phyloP scores from a whole-genome alignment of 2,329 filamentous ascomycete species.

The Coleophoma cylindrospora region DNA sequence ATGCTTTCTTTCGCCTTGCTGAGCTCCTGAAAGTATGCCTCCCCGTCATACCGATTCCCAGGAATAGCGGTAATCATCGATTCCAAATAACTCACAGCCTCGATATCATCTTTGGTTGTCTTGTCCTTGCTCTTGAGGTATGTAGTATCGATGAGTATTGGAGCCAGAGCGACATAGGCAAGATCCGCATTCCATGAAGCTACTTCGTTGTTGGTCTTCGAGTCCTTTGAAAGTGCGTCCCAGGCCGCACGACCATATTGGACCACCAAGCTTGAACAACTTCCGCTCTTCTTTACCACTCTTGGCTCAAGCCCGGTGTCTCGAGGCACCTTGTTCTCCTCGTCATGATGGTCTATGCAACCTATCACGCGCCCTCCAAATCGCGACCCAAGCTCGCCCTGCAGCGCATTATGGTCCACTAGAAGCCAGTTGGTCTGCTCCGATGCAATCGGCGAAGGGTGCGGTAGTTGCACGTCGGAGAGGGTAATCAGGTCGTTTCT shows the following conservation, averaged over 20 bases:
- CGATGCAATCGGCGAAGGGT: slow-evolving; percentile 34
- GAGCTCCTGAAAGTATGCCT: slow-evolving; percentile 54
- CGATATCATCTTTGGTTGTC: slow-evolving; percentile 56
- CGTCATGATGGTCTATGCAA: slow-evolving; percentile 75
- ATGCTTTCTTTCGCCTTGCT: slow-evolving; percentile 64
- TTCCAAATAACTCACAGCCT: slow-evolving; percentile 55
- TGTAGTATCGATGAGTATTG: slow-evolving; percentile 69
- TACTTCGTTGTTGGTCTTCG: slow-evolving; percentile 30
- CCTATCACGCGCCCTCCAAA: slow-evolving; percentile 53
- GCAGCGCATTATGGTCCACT: slow-evolving; percentile 75
- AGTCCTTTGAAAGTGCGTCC: slow-evolving; percentile 42
- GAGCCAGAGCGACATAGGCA: slow-evolving; percentile 62
- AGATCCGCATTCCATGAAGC: slow-evolving; percentile 47
- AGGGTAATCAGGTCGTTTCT: slow-evolving; percentile 61
- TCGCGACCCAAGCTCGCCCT: slow-evolving; percentile 50
- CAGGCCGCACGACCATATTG: slow-evolving; percentile 53
- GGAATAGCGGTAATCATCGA: slow-evolving; percentile 24
- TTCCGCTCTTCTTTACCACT: slow-evolving; percentile 62
- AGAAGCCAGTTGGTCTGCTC: slow-evolving; percentile 64
- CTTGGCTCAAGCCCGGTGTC: slow-evolving; percentile 46
- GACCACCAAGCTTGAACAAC: slow-evolving; percentile 67
- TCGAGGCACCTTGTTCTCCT: slow-evolving; percentile 52
- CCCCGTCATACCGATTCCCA: slow-evolving; percentile 41
- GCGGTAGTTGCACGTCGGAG: slow-evolving; percentile 42
- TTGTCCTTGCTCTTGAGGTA: slow-evolving; percentile 60